Conservation (phyloP, 2,329 filamentous ascomycete species). For the Paecilomyces variotii region DNA sequence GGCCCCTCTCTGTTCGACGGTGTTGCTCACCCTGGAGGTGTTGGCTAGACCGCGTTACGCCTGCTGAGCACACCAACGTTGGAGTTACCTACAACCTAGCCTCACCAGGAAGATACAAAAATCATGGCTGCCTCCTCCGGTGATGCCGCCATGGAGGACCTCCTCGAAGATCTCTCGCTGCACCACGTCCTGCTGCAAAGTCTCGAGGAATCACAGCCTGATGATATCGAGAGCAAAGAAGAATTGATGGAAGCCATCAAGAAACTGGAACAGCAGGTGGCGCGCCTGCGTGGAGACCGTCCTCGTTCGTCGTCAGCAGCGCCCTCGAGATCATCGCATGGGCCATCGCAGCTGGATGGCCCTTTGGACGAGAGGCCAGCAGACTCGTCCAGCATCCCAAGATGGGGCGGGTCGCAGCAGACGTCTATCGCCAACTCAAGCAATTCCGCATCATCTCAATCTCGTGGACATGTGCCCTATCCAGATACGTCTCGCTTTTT, state of each 20-base stretch:
- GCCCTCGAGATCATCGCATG: neutral
- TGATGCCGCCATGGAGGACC: slow-evolving; percentile 14
- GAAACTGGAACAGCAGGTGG: slow-evolving; percentile 17
- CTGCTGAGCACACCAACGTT: neutral
- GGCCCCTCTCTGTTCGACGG: neutral
- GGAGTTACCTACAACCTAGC: neutral
- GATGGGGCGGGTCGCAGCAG: neutral
- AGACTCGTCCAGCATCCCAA: neutral
- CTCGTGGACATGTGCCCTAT: neutral
- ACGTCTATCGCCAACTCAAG: slow-evolving; percentile 2
- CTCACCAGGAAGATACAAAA: neutral
- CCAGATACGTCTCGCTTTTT: slow-evolving; percentile 2
- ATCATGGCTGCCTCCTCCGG: slow-evolving; percentile 5
- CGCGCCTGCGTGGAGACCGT: slow-evolving; percentile 12
- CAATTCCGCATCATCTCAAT: neutral
- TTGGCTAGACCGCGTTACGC: neutral
- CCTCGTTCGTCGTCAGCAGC: neutral
- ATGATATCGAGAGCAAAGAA: slow-evolving; percentile 14
- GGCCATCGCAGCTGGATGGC: slow-evolving; percentile 12
- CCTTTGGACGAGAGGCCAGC: neutral
- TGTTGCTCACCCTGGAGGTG: neutral
- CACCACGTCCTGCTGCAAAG: slow-evolving; percentile 24
- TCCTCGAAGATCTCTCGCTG: slow-evolving; percentile 25
- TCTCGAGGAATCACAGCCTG: slow-evolving; percentile 17
- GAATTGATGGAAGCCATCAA: slow-evolving; percentile 20